Evolutionary conservation across 2,329 filamentous ascomycete species (phyloP).

Genomic region (Trichophyton schoenleinii): DNA sequence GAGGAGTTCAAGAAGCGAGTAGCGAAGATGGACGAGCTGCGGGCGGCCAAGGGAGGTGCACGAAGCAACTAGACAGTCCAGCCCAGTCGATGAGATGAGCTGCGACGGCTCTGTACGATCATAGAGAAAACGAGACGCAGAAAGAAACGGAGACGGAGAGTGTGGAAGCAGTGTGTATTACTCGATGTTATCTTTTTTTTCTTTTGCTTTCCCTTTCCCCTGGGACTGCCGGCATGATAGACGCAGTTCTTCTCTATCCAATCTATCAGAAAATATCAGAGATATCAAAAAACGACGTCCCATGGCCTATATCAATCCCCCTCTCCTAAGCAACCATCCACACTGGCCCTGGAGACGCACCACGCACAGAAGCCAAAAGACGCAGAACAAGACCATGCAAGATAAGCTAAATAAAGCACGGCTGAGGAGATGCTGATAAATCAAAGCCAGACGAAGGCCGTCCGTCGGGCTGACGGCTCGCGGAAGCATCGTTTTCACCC

Average conservation of each 20-base stretch:
- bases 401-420: background rate
- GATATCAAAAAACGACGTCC: no score
- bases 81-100: background rate
- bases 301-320: no score
- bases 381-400: background rate
- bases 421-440: constrained; percentile 1
- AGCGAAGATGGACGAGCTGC: constrained; percentile 94
- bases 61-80: constrained; percentile 59
- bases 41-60: constrained; percentile 68
- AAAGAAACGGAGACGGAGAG: background rate
- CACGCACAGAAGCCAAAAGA: background rate
- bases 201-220: no score
- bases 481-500: background rate
- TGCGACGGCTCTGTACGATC: background rate
- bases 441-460: background rate
- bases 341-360: background rate
- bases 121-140: background rate
- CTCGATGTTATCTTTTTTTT: no score
- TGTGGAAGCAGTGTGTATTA: background rate
- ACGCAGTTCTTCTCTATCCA: no score
- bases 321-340: background rate
- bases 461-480: background rate
- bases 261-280: no score
- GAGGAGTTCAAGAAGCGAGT: constrained; percentile 97
- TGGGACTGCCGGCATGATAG: no score